phyloP scores from a whole-genome alignment of 192 early-diverging fungal genomes.

The Backusella mclennaniae region DNA sequence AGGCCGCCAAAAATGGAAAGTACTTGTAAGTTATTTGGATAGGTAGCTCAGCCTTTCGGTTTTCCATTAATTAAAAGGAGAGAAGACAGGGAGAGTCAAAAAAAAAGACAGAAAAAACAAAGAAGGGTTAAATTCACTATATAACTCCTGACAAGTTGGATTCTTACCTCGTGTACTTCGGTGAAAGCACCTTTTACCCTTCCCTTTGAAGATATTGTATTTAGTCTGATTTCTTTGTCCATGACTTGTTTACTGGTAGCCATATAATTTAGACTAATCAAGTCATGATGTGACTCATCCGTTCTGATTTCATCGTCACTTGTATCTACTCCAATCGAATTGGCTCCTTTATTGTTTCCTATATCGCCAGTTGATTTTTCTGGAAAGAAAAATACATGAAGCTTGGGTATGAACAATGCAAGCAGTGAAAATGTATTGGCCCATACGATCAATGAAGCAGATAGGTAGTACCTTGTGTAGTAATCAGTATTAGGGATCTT shows the following conservation, averaged over 20 bases:
- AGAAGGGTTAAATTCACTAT: not conserved
- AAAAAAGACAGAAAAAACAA: not conserved
- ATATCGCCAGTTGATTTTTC: not conserved
- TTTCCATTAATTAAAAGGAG: not conserved
- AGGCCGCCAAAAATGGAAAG: slow-evolving; percentile 42
- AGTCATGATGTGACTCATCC: not conserved
- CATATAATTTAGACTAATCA: slow-evolving; percentile 22
- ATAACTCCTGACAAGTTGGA: not conserved
- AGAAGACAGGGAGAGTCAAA: not conserved
- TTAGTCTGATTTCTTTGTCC: not conserved
- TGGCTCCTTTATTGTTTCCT: slow-evolving; percentile 10
- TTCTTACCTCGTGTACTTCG: slow-evolving; percentile 17
- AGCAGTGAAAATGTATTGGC: slow-evolving; percentile 47
- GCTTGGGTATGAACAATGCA: slow-evolving; percentile 45
- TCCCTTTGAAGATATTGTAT: not conserved
- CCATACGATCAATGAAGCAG: slow-evolving; percentile 43
- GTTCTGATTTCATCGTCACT: slow-evolving; percentile 14
- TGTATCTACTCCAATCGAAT: slow-evolving; percentile 11
- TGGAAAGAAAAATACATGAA: slow-evolving; percentile 17
- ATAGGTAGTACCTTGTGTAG: slow-evolving; percentile 40
- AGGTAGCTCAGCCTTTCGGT: slow-evolving; percentile 36
- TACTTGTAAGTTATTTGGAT: slow-evolving; percentile 39
- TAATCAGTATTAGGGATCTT: slow-evolving; percentile 41
- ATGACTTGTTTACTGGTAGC: not conserved
- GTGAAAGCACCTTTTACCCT: slow-evolving; percentile 12